Percentiles rank a stretch among this genome's conserved stretches.
phyloP scores from a whole-genome alignment of 768 basidiomycete genomes.

The Psilocybe azurescens region DNA sequence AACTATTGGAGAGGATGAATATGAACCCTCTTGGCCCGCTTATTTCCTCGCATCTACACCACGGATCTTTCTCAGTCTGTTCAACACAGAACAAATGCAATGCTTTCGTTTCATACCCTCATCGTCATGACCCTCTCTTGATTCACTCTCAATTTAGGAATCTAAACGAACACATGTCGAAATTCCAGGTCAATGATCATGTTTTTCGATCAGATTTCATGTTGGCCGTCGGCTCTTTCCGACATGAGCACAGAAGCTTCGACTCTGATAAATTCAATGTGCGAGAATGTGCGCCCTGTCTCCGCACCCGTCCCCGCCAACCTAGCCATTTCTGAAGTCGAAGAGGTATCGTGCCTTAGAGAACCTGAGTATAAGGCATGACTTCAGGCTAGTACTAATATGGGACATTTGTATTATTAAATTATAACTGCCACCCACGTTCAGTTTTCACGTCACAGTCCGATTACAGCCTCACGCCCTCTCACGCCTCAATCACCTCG shows the following conservation, averaged over 20 bases:
- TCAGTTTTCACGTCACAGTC: not conserved
- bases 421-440: too few species aligned
- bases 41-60: not conserved
- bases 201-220: not conserved
- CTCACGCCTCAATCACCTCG: not conserved
- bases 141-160: not conserved
- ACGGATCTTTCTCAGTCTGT: not conserved
- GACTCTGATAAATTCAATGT: not conserved
- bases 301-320: not conserved
- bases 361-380: not conserved
- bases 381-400: not conserved
- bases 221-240: not conserved
- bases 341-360: not conserved
- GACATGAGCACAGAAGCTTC: not conserved
- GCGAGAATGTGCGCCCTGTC: not conserved
- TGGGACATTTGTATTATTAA: not conserved
- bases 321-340: not conserved
- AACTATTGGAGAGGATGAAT: slow-evolving; percentile 76
- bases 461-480: not conserved
- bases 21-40: not conserved
- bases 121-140: not conserved
- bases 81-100: not conserved
- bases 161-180: not conserved
- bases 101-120: not conserved
- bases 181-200: not conserved